Evolutionary conservation across 176 grass and related monocot species (phyloP).

Genomic region (Eragrostis curvula): DNA sequence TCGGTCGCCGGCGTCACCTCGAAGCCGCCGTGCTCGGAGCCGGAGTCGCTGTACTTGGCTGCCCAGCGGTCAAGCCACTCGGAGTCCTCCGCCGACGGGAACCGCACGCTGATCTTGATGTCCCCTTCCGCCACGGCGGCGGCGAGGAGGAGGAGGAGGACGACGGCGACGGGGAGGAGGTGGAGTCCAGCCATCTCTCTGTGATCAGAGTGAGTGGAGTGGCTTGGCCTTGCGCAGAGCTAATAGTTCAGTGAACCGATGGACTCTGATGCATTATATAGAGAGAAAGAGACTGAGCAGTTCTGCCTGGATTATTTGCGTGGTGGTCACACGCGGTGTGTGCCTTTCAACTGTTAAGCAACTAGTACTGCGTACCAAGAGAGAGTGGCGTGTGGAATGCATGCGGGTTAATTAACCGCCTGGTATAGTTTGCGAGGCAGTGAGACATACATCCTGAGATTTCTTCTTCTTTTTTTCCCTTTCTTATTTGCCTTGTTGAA

Average conservation of each 20-base stretch:
- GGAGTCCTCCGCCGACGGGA: slow-evolving; percentile 7
- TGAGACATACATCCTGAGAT: too few relatives aligned
- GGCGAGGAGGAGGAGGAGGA: too few relatives aligned
- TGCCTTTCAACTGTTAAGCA: not conserved
- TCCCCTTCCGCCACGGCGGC: not conserved
- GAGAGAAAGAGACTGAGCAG: too few relatives aligned
- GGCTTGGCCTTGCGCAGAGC: not conserved
- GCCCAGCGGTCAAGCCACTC: slow-evolving; percentile 35
- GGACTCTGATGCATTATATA: too few relatives aligned
- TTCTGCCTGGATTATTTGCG: too few relatives aligned
- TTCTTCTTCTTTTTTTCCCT: too few relatives aligned
- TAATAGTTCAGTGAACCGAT: not conserved
- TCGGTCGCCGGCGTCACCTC: too few relatives aligned
- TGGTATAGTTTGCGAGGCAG: not conserved
- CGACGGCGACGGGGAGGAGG: not conserved
- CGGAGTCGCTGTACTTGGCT: slow-evolving; percentile 1
- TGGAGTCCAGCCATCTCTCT: not conserved
- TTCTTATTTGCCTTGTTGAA: too few relatives aligned
- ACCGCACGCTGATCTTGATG: not conserved
- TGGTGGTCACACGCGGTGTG: not conserved
- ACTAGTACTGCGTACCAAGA: not conserved
- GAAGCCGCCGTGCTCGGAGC: too few relatives aligned
- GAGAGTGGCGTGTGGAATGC: too few relatives aligned
- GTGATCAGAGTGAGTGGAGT: not conserved
- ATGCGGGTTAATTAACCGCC: too few relatives aligned